These are phyloP conservation scores for Centrapalus pauciflorus DNA, from an alignment of 129 eudicot genomes.

Conservation along the genomic window DNA sequence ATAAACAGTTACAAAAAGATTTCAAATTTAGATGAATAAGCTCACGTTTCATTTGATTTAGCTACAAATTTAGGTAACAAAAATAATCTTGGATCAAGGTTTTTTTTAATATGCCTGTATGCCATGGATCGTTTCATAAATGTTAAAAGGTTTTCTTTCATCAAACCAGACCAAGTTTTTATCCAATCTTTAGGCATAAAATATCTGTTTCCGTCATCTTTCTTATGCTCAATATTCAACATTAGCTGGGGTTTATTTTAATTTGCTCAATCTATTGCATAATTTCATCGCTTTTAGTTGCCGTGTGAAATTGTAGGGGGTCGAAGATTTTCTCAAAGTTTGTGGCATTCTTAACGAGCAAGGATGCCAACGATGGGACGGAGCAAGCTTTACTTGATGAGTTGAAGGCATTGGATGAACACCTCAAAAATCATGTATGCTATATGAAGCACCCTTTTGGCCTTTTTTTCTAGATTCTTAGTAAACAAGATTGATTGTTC, in stretches of 20 bases:
- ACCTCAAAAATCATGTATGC: conserved; percentile 59
- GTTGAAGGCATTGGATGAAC: conserved; percentile 76
- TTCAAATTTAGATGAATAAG: neutral
- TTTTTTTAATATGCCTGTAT: neutral
- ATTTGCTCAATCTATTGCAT: neutral
- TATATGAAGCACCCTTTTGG: neutral
- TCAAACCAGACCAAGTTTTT: neutral
- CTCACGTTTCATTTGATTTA: neutral
- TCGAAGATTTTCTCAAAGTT: conserved; percentile 66
- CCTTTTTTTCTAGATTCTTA: neutral
- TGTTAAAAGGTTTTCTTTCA: neutral
- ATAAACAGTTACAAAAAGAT: neutral
- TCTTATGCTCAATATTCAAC: neutral
- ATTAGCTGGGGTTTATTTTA: neutral
- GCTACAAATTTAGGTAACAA: neutral
- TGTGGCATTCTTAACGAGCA: conserved; percentile 65
- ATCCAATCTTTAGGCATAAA: too few species aligned
- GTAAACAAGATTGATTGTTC: neutral
- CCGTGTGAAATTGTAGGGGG: conserved; percentile 39
- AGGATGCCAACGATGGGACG: conserved; percentile 70
- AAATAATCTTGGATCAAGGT: neutral
- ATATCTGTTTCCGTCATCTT: too few species aligned
- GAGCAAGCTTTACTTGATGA: conserved; percentile 73
- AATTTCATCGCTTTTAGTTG: neutral
- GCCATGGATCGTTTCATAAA: neutral